Evolutionary conservation across 331 rosid species (phyloP).

Genomic region (Quercus lobata): DNA sequence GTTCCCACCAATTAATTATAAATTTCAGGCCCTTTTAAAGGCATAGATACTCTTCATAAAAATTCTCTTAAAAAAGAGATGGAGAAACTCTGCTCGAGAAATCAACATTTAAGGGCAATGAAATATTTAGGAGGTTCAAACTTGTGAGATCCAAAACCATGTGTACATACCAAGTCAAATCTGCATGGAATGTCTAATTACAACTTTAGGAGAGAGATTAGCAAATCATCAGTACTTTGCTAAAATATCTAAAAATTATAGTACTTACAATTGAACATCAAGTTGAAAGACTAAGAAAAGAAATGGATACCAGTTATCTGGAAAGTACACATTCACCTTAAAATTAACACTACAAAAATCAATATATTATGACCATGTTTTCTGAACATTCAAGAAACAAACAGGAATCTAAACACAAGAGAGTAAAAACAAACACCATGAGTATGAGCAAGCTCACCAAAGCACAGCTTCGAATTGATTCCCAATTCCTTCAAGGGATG

Average conservation of each 20-base stretch:
- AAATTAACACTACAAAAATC: not conserved
- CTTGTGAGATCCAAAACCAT: not conserved
- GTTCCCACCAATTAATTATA: not conserved
- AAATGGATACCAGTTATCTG: not conserved
- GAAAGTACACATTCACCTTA: not conserved
- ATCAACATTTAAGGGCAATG: no score
- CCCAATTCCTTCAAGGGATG: no score
- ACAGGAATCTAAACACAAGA: not conserved
- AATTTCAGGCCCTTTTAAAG: no score
- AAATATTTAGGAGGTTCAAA: not conserved
- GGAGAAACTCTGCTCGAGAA: no score
- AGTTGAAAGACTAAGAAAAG: not conserved
- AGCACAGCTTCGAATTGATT: not conserved
- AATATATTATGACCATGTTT: not conserved
- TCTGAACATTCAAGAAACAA: not conserved
- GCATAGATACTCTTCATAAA: no score
- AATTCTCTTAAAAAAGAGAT: no score
- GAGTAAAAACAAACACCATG: not conserved
- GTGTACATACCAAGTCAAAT: not conserved
- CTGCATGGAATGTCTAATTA: not conserved
- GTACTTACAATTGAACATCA: not conserved
- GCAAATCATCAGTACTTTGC: not conserved
- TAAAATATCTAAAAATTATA: not conserved
- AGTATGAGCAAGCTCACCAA: not conserved
- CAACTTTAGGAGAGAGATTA: not conserved